Base-by-base conservation (phyloP, 169 alveolate genomes). In the Toxoplasma gondii region DNA sequence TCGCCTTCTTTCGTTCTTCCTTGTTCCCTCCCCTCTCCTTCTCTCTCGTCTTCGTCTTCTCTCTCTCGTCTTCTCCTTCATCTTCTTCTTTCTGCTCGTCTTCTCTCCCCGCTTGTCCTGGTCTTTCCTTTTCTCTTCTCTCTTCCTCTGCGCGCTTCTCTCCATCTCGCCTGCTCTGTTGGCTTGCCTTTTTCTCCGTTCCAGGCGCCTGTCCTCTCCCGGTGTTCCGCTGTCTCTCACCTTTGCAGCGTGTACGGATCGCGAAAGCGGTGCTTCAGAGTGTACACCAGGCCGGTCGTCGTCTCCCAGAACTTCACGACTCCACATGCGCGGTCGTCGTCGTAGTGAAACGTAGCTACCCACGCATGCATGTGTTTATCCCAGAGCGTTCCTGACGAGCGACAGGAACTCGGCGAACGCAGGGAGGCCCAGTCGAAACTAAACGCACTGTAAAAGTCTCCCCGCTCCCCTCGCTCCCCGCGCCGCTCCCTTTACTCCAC, bases 251-350 rank as follows among this genome's bases (percentile, higher is more conserved):
- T 22, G 22, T 94, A 24, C 31, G 69, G 39, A 41, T 88, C 94
- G 44, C 24, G 43, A 38, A 94, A 94, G 29, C 96, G 70, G 41
- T 54, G 38, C 67, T 88, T 88, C 43, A 88, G 70, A 7, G 45
- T 69, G 69, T 90, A 94, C 45, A 58, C 84, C 58, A 38, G 34
- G 12, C 91, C 91, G 29, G 90, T 88, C 9, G 96, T 82, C 31
- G 94, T 83, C 82, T 94, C 96, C 96, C 96, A 94, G n/a, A 94
- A 49, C 74, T 82, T 88, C 17, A 94, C 94, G n/a, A 49, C 31
- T 19, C 94, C 94, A 19, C 39, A 19, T 17, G 41, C 87, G n/a
- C 39, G 34, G 27, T 94, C 94, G 12, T 54, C 94, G 44, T 88
- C 93, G 83, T 34, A 94, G 54, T 94, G 96, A 27, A 88, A 94